phyloP scores from a whole-genome alignment of 2,329 filamentous ascomycete genomes.

The Xylaria sp. region DNA sequence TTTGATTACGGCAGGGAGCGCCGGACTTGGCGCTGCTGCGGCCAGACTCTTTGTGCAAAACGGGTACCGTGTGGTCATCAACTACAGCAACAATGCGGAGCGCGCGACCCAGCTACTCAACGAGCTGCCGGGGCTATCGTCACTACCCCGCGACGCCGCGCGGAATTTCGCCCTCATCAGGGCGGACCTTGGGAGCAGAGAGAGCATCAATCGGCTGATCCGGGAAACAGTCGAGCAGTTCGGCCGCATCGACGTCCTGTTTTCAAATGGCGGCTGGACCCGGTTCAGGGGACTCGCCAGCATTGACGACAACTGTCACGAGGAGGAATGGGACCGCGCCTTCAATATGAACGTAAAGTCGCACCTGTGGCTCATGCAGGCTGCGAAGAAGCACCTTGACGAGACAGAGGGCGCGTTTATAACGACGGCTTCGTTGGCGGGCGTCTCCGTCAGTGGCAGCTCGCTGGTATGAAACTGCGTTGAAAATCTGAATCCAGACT shows the following conservation, averaged over 20 bases:
- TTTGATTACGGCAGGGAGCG: slow-evolving; percentile 58
- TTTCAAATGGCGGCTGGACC: slow-evolving; percentile 74
- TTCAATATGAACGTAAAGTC: slow-evolving; percentile 68
- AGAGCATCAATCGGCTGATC: slow-evolving; percentile 65
- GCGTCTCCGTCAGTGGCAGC: slow-evolving; percentile 67
- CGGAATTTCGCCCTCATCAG: slow-evolving; percentile 58
- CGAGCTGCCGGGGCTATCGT: slow-evolving; percentile 58
- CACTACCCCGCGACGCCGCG: not conserved
- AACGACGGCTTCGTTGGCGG: slow-evolving; percentile 68
- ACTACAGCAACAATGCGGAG: slow-evolving; percentile 68
- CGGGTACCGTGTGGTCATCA: slow-evolving; percentile 74
- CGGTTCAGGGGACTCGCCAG: slow-evolving; percentile 50
- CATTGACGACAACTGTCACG: slow-evolving; percentile 58
- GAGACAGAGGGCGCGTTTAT: slow-evolving; percentile 65
- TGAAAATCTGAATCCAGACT: no score
- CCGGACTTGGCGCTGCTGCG: slow-evolving; percentile 75
- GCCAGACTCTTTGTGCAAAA: slow-evolving; percentile 70
- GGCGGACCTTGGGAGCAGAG: slow-evolving; percentile 68
- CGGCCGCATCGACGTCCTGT: slow-evolving; percentile 75
- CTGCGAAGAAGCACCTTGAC: slow-evolving; percentile 59
- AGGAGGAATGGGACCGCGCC: slow-evolving; percentile 64
- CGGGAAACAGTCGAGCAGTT: slow-evolving; percentile 63
- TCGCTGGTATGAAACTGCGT: slow-evolving; percentile 59
- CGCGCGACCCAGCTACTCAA: slow-evolving; percentile 64
- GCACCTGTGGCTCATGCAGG: slow-evolving; percentile 65